Conservation (phyloP, 1,284 basidiomycete genomes). For the Cryptococcus depauperatus region DNA sequence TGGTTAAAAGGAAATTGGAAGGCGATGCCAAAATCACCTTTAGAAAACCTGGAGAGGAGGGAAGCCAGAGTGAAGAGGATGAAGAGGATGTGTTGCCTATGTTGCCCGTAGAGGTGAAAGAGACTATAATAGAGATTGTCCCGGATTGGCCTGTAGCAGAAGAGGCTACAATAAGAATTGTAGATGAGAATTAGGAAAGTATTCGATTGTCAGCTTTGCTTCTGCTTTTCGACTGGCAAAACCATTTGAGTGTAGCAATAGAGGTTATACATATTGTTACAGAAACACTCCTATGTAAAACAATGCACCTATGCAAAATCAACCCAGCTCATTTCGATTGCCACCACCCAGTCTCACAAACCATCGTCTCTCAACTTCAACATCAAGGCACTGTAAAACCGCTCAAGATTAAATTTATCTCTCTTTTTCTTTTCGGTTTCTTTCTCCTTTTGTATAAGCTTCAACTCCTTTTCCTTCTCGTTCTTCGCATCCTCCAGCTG, state of each 20-base stretch:
- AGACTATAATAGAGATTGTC: constrained; percentile 4
- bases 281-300: too few relatives aligned
- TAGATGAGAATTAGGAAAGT: constrained; percentile 37
- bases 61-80: constrained; percentile 19
- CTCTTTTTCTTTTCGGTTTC: constrained; percentile 29
- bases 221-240: too few relatives aligned
- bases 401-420: constrained; percentile 43
- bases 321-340: too few relatives aligned
- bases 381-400: constrained; percentile 46
- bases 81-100: constrained; percentile 20
- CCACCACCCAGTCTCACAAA: too few relatives aligned
- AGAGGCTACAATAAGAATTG: constrained; percentile 33
- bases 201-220: neutral
- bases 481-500: constrained; percentile 36
- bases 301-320: too few relatives aligned
- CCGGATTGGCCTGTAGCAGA: constrained; percentile 13
- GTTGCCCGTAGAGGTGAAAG: constrained; percentile 3
- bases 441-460: constrained; percentile 3
- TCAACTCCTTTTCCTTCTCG: constrained; percentile 27
- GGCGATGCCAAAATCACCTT: constrained; percentile 28
- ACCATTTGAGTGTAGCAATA: too few relatives aligned
- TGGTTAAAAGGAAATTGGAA: constrained; percentile 35
- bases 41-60: constrained; percentile 30
- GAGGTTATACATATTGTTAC: too few relatives aligned
- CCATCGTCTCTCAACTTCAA: constrained; percentile 43